Percentiles rank a stretch among this genome's conserved stretches.
Evolutionary conservation across 257 asterid genomes (phyloP).

Genomic region (Cinchona pubescens): DNA sequence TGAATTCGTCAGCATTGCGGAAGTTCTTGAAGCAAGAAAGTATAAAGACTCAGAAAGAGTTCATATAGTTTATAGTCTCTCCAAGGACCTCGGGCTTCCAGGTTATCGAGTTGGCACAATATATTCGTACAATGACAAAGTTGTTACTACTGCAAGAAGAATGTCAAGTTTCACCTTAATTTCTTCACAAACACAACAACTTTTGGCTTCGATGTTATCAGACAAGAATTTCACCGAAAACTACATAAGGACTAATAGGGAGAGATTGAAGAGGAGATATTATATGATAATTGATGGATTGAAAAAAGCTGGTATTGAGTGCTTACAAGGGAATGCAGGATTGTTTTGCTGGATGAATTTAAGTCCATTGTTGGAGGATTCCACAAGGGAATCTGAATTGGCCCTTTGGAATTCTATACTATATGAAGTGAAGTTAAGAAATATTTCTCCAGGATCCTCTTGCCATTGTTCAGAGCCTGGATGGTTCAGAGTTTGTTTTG

Average conservation of each 20-base stretch:
- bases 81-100: slow-evolving; percentile 51
- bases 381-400: slow-evolving; percentile 38
- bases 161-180: slow-evolving; percentile 53
- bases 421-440: slow-evolving; percentile 36
- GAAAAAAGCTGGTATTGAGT: slow-evolving; percentile 30
- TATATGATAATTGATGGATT: slow-evolving; percentile 32
- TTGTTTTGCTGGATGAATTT: slow-evolving; percentile 53
- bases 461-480: slow-evolving; percentile 56
- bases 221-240: slow-evolving; percentile 26
- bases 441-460: slow-evolving; percentile 51
- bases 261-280: slow-evolving; percentile 32
- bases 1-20: slow-evolving; percentile 42
- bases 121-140: slow-evolving; percentile 42
- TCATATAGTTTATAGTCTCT: slow-evolving; percentile 47
- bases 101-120: slow-evolving; percentile 51
- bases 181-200: slow-evolving; percentile 49
- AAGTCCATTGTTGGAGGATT: slow-evolving; percentile 31
- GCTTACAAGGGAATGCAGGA: slow-evolving; percentile 47
- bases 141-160: slow-evolving; percentile 46
- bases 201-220: slow-evolving; percentile 37
- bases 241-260: slow-evolving; percentile 33
- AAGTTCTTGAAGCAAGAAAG: slow-evolving; percentile 30
- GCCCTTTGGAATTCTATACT: slow-evolving; percentile 36
- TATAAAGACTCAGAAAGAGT: slow-evolving; percentile 33
- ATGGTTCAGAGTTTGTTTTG: slow-evolving; percentile 56